Evolutionary conservation across 2,329 filamentous ascomycete species (phyloP).

Genomic region (Polychaeton citri): DNA sequence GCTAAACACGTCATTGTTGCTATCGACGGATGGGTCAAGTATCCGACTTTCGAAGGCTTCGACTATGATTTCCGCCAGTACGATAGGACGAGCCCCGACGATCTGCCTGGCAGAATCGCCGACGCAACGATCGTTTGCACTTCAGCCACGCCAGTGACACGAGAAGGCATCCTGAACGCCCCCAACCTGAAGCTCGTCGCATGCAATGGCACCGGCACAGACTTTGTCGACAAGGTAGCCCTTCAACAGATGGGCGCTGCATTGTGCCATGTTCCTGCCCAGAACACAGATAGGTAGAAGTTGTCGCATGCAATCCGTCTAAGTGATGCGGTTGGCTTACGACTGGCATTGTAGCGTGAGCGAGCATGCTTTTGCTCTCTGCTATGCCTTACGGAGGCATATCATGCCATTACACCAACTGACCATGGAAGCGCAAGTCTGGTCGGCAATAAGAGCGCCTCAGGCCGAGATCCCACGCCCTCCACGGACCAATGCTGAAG

Average conservation of each 20-base stretch:
- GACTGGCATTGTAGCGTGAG: slow-evolving; percentile 25
- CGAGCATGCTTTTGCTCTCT: slow-evolving; percentile 39
- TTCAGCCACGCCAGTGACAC: slow-evolving; percentile 28
- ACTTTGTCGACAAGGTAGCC: too few species aligned
- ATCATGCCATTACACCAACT: slow-evolving; percentile 26
- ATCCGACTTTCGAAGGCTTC: slow-evolving; percentile 28
- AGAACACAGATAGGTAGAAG: too few species aligned
- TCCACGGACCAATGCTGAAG: slow-evolving; percentile 29
- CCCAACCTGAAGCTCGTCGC: slow-evolving; percentile 33
- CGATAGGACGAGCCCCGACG: slow-evolving; percentile 18
- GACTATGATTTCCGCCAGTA: slow-evolving; percentile 30
- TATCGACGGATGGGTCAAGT: slow-evolving; percentile 33
- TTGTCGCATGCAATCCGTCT: slow-evolving; percentile 28
- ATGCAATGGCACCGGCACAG: slow-evolving; percentile 34
- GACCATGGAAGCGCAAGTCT: slow-evolving; percentile 23
- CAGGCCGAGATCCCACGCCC: slow-evolving; percentile 23
- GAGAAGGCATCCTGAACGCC: slow-evolving; percentile 25
- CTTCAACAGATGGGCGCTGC: too few species aligned
- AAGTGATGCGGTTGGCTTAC: slow-evolving; percentile 31
- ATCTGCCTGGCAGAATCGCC: slow-evolving; percentile 29
- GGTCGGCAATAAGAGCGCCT: slow-evolving; percentile 27
- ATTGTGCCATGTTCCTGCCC: too few species aligned
- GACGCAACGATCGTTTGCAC: slow-evolving; percentile 35
- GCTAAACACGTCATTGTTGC: slow-evolving; percentile 34
- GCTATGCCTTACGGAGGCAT: slow-evolving; percentile 32